Base-by-base conservation (phyloP, 1,284 basidiomycete genomes). In the Caloboletus firmus region DNA sequence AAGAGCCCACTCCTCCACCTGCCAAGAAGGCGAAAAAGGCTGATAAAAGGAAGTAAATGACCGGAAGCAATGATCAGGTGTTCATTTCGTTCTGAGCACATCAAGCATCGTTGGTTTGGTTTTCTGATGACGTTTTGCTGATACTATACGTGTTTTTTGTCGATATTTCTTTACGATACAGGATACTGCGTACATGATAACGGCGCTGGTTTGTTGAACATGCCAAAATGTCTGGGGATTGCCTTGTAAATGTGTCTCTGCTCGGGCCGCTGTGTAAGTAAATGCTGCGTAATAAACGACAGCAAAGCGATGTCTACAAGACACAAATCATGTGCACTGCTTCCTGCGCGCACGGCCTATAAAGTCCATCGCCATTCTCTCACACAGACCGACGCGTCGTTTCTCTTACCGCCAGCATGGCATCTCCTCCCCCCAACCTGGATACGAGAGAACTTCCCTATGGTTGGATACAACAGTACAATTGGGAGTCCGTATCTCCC, bases 381-480 rank as follows among this genome's bases (percentile, higher is more conserved):
- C 42, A n/a, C 60, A 51, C 61, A 46, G 40, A 34, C 47, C n/a
- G n/a, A n/a, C 11, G 20, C 26, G 26, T 36, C 28, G 10, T 45
- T 28, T 34, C 48, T 49, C 47, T 24, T 24, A 58, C 64, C 49
- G 35, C 46, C 56, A 63, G 39, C 58, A 72, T 69, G 62, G 77
- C 82, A 73, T 74, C 77, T 46, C 76, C 80, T 54, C 78, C 81
- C 24, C 59, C 63, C 26, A 89, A 89, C 68, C 82, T 81, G 17
- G 87, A 89, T 65, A 69, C 68, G n/a, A 79, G 87, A 44, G 72
- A 75, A 7, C 74, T 90, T 0, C 87, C 88, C 18, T 74, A 74
- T 7, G 89, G 89, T 24, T 91, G 87, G 86, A 76, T 83, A 26
- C 70, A 79, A 31, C 86, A 89, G 64, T 91, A 76, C 64, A 86